Evolutionary conservation across 2,329 filamentous ascomycete genomes (phyloP), one percentile per base, ranked within the genome.

Genomic region (Madurella mycetomatis): DNA sequence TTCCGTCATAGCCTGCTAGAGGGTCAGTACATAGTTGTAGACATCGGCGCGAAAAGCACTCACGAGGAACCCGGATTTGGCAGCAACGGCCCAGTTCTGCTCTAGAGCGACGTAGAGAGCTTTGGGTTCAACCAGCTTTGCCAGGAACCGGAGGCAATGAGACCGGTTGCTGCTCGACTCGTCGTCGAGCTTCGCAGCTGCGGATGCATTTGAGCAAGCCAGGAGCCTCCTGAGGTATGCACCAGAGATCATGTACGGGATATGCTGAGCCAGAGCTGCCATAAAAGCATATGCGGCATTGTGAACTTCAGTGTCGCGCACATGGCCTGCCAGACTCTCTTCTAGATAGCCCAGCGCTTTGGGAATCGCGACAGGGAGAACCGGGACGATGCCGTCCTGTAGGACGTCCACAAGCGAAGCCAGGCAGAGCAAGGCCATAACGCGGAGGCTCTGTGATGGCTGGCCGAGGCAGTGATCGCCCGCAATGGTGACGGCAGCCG

Each of bases 361-460:
- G 0, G 86, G 84, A 41, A 96, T 81, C 0, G 90, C 85, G 19
- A 78, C 78, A 0, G 92, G 90, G 17, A 97, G 75, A 0, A 96
- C 79, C 0, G 91, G 88, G 17, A 97, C 87, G 56, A 95, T 87
- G 12, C 86, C 87, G 60, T 96, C 90, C 55, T 88, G 86, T 40
- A 97, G 76, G 9, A 96, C 90, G 63, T 96, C 90, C 4, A 95
- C 85, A 64, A 95, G 83, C 1, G 91, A 96, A 2, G 92, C 87
- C 54, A 99, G 79, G 67, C 91, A 96, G 47, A 96, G 75, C 44
- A 96, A 75, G n/a, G 90, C 89, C 76, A 95, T 88, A 56, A 92
- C 80, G 41, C 86, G 86, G 46, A 96, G 81, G 25, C 83, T 82
- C 60, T 81, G 76, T 64, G 95, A 88, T 12, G 79, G 71, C 67